Percentiles rank a stretch among this genome's conserved stretches.
Evolutionary conservation across 495 filamentous ascomycete species (phyloP).

Genomic region (Hyaloscypha finlandica): DNA sequence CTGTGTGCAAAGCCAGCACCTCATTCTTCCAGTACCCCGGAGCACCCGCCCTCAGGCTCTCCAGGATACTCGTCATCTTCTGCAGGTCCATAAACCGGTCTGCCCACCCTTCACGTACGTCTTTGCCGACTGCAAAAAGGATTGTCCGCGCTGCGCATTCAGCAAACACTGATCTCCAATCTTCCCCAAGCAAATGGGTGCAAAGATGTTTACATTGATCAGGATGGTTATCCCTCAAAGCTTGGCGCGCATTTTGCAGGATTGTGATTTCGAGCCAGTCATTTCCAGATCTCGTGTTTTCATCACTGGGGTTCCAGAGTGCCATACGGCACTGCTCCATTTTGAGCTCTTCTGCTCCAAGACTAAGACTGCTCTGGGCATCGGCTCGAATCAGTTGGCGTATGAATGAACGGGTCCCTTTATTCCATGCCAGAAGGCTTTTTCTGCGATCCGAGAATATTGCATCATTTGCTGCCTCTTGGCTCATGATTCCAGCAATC

Average conservation of each 20-base stretch:
- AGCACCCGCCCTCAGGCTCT: neutral
- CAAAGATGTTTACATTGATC: neutral
- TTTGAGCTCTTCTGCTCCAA: neutral
- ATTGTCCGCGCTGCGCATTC: neutral
- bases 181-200: neutral
- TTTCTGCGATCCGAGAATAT: neutral
- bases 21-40: neutral
- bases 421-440: neutral
- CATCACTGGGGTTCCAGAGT: neutral
- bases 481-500: neutral
- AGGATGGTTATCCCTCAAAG: neutral
- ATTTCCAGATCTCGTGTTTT: neutral
- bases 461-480: neutral
- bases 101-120: neutral
- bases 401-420: neutral
- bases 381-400: neutral
- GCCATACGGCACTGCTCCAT: neutral
- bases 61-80: neutral
- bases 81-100: neutral
- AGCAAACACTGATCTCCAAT: neutral
- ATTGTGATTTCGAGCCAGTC: neutral
- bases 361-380: no score
- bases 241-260: neutral
- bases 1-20: neutral
- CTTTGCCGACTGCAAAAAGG: neutral